These are phyloP conservation scores for Mycocentrospora acerina DNA, from an alignment of 2,329 filamentous ascomycete genomes.

Conservation along the genomic window DNA sequence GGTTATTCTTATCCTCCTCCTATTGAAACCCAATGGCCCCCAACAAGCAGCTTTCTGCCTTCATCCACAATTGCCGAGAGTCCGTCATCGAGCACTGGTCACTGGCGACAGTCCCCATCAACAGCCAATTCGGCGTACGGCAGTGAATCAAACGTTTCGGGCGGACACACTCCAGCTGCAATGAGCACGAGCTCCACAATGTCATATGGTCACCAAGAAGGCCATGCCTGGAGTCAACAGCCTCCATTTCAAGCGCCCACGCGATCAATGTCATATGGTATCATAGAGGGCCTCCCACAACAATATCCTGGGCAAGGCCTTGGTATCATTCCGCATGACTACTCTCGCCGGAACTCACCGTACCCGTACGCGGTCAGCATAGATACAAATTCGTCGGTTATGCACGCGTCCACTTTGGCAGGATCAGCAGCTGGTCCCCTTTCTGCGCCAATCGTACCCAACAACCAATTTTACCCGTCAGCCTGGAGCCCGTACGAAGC, in stretches of 20 bases:
- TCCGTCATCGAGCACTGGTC: conserved; percentile 32
- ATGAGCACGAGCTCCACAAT: conserved; percentile 41
- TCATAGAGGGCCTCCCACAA: conserved; percentile 40
- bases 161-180: conserved; percentile 36
- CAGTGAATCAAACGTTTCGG: conserved; percentile 39
- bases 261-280: conserved; percentile 44
- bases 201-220: conserved; percentile 36
- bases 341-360: conserved; percentile 33
- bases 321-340: conserved; percentile 35
- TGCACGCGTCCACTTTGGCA: conserved; percentile 29
- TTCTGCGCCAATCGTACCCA: conserved; percentile 37
- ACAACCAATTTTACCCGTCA: conserved; percentile 32
- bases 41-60: conserved; percentile 32
- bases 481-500: conserved; percentile 35
- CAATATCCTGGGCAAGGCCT: conserved; percentile 34
- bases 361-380: conserved; percentile 37
- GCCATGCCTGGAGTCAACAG: conserved; percentile 30
- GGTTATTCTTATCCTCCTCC: conserved; percentile 37
- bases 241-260: conserved; percentile 33
- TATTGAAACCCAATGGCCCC: conserved; percentile 41
- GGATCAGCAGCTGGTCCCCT: conserved; percentile 31
- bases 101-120: conserved; percentile 40
- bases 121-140: conserved; percentile 38
- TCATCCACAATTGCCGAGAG: conserved; percentile 39
- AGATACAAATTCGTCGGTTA: conserved; percentile 32